A percentile compares a stretch with the other conserved stretches of the same genome.
phyloP scores from a whole-genome alignment of 139 green algal genomes.

The Eudorina sp. region DNA sequence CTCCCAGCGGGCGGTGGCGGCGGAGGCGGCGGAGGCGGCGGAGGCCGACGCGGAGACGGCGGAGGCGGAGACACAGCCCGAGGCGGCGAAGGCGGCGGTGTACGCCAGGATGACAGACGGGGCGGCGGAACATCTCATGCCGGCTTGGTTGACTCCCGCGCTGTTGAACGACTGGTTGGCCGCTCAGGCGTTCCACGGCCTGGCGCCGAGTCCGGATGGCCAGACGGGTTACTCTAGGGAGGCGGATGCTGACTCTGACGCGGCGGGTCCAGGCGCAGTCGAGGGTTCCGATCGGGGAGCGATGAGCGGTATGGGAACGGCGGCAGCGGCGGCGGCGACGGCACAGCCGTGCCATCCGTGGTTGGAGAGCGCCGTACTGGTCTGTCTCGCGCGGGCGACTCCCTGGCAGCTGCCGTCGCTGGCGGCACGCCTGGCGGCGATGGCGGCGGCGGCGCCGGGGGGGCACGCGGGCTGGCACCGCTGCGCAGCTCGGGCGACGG shows the following conservation, averaged over 20 bases:
- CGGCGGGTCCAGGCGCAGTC: too few species aligned
- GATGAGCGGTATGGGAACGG: background rate
- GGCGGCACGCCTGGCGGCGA: constrained; percentile 9
- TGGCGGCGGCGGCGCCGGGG: background rate
- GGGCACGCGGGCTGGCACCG: background rate
- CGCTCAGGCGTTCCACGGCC: background rate
- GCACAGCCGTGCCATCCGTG: background rate
- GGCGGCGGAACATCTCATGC: too few species aligned
- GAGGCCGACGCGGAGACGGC: too few species aligned
- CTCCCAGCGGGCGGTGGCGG: too few species aligned
- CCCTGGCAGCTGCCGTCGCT: constrained; percentile 24
- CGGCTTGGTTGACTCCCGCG: background rate
- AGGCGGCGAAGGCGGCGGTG: too few species aligned
- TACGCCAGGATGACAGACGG: too few species aligned
- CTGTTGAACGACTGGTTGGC: background rate
- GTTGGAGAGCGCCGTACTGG: background rate
- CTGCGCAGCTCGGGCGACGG: background rate
- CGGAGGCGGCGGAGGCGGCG: too few species aligned
- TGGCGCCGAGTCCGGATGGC: background rate
- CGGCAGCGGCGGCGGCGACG: background rate
- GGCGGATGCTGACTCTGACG: too few species aligned
- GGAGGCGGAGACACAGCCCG: too few species aligned
- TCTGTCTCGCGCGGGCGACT: background rate
- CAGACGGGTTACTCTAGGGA: too few species aligned
- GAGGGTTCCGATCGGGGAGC: background rate